A percentile compares a stretch with the other conserved stretches of the same genome.
Conservation (phyloP, 2,329 filamentous ascomycete species). For the Phialophora chinensis region DNA sequence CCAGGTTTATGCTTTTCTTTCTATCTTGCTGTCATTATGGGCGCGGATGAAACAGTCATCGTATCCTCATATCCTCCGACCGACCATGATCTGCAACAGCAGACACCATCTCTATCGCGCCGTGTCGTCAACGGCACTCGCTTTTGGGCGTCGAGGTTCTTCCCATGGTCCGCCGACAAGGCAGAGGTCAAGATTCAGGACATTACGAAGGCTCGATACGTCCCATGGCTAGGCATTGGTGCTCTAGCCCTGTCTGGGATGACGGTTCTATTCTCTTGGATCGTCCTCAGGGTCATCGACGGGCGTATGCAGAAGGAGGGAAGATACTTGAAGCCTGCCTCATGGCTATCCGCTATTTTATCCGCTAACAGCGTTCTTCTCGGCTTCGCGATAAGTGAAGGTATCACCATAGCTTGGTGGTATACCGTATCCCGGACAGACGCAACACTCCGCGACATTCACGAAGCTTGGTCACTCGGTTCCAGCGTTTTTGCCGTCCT, state of each 20-base stretch:
- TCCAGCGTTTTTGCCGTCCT: conserved; percentile 2
- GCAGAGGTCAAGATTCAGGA: conserved; percentile 6
- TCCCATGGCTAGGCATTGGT: conserved; percentile 4
- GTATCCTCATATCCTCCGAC: neutral
- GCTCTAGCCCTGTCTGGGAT: neutral
- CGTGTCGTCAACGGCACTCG: neutral
- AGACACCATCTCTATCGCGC: neutral
- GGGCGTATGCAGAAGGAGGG: neutral
- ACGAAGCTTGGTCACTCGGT: conserved; percentile 12
- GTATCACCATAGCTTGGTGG: conserved; percentile 19
- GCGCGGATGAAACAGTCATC: neutral
- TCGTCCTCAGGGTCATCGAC: conserved; percentile 9
- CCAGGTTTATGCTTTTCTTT: neutral
- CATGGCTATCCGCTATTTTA: conserved; percentile 17
- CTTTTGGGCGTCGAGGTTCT: conserved; percentile 8
- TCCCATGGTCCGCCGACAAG: conserved; percentile 11
- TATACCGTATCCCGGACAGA: conserved; percentile 2
- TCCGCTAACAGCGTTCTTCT: conserved; percentile 18
- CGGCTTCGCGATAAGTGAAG: conserved; percentile 10
- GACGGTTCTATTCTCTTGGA: conserved; percentile 13
- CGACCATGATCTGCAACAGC: neutral
- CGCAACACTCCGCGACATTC: conserved; percentile 8
- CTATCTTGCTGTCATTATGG: neutral
- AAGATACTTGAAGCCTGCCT: conserved; percentile 14
- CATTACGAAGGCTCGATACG: conserved; percentile 5